These are phyloP conservation scores for Monosporascus sp. DNA, from an alignment of 2,329 filamentous ascomycete species.

Conservation along the genomic window DNA sequence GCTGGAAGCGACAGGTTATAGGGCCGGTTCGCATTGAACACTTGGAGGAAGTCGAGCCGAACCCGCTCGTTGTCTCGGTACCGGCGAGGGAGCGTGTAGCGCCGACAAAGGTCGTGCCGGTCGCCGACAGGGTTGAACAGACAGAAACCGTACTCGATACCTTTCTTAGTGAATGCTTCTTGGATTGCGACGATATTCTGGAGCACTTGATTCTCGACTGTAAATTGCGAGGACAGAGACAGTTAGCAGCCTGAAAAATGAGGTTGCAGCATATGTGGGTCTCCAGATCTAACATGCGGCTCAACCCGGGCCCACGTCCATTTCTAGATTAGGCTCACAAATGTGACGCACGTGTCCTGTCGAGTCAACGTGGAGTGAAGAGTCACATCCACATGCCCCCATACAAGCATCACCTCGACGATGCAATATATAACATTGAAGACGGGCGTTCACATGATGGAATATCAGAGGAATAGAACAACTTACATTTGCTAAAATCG, in stretches of 20 bases:
- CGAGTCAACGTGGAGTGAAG: background rate
- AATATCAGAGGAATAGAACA: constrained; percentile 1
- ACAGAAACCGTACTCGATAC: constrained; percentile 9
- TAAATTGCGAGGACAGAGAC: background rate
- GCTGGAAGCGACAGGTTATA: constrained; percentile 19
- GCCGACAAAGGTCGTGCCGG: constrained; percentile 12
- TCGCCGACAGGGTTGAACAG: constrained; percentile 6
- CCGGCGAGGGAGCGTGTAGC: constrained; percentile 16
- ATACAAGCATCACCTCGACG: background rate
- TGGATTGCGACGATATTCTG: constrained; percentile 13
- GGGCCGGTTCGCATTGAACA: constrained; percentile 16
- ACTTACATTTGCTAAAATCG: constrained; percentile 14
- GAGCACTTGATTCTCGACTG: constrained; percentile 12
- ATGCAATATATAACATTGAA: background rate
- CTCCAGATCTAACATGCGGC: background rate
- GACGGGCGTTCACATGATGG: background rate
- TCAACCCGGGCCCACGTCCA: no score
- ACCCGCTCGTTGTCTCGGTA: constrained; percentile 25
- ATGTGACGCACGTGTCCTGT: background rate
- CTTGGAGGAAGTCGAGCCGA: constrained; percentile 39
- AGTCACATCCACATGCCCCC: background rate
- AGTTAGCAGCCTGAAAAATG: constrained; percentile 16
- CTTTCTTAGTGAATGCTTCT: constrained; percentile 9
- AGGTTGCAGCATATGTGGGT: constrained; percentile 6
- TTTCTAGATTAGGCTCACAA: background rate